Evolutionary conservation across 805 yeast genomes (phyloP), one percentile per base, ranked within the genome.

Genomic region (Nakazawaea anatomiae): DNA sequence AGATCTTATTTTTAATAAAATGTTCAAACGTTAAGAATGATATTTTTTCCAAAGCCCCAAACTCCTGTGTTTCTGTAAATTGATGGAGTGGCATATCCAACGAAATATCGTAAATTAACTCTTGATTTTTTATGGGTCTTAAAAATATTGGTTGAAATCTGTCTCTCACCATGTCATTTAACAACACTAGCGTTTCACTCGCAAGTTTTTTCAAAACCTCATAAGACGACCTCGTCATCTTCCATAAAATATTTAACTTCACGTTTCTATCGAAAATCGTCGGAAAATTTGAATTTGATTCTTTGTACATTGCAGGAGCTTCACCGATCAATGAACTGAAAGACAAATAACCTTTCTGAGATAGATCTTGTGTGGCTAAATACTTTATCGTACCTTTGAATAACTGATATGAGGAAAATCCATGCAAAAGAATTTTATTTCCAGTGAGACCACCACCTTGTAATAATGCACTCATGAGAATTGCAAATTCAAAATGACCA

Each of bases 401-500:
- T 47, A 94, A 71, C 69, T 94, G 99, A 64, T 90, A 94, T 27
- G 95, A 85, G 3, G 96, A 89, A 65, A 87, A 92, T 0, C 98
- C 99, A 58, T 84, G 85, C 39, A 90, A 66, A 50, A 94, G 72
- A 28, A 89, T 83, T 60, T 83, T 86, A 59, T 84, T 85, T 11
- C 95, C 94, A 57, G 74, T 75, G 6, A 71, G 66, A 53, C 92
- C 91, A 58, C 95, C 95, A 58, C 97, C 97, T 54, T 83, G 82
- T 42, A 94, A 71, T 49, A 94, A 69, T 1, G 90, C 86, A 41
- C 96, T 84, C 83, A 89, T 80, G 47, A 92, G 66, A 39, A 85
- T 70, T 32, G 90, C 84, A 65, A 90, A 90, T 69, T 94, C 98
- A 64, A 89, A 89, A 58, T 85, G 87, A 10, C 98, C 98, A 66